phyloP scores from a whole-genome alignment of 192 early-diverging fungal species.

The Rhizophagus clarus region DNA sequence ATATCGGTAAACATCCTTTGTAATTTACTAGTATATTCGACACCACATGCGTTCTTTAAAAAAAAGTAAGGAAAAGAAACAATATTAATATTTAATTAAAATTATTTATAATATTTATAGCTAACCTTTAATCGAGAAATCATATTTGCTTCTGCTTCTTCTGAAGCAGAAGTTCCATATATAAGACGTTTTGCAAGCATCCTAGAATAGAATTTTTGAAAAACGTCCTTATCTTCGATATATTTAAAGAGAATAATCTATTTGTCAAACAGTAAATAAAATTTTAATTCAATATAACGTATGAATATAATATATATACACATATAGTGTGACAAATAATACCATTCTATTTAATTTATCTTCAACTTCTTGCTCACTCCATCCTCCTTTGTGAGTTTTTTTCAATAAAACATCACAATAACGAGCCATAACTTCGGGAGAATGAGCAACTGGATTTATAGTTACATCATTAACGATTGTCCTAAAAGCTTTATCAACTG shows the following conservation, averaged over 20 bases:
- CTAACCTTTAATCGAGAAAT: conserved; percentile 76
- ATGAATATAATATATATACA: too few species aligned
- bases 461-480: conserved; percentile 65
- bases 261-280: neutral
- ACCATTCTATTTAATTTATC: conserved; percentile 65
- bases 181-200: conserved; percentile 82
- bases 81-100: neutral
- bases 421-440: conserved; percentile 79
- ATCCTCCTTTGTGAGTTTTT: conserved; percentile 56
- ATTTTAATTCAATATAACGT: neutral
- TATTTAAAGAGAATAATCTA: conserved; percentile 81
- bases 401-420: conserved; percentile 78
- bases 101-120: neutral
- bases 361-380: conserved; percentile 66
- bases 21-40: conserved; percentile 84
- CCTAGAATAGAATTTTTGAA: conserved; percentile 89
- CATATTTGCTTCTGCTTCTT: conserved; percentile 81
- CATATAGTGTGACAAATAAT: neutral
- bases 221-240: conserved; percentile 89
- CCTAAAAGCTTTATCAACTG: conserved; percentile 83
- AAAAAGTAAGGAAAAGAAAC: too few species aligned
- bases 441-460: conserved; percentile 51
- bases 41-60: conserved; percentile 69
- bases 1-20: conserved; percentile 91
- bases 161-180: conserved; percentile 67